These are phyloP conservation scores for Boehmeria nivea DNA, from an alignment of 306 rosid genomes.

Conservation along the genomic window DNA sequence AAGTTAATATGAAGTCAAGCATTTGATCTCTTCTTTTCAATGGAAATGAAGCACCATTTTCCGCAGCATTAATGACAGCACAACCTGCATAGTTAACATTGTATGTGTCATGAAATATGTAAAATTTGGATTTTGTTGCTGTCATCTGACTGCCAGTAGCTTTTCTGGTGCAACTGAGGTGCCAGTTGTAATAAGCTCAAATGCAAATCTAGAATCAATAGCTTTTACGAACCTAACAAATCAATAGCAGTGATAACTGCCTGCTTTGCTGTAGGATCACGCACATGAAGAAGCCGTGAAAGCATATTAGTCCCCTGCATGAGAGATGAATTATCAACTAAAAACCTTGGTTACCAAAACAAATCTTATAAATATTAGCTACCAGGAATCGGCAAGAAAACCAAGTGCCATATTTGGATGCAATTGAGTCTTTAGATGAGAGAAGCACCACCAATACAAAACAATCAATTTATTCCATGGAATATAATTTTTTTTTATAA, in stretches of 20 bases:
- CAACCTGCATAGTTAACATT: slow-evolving; percentile 50
- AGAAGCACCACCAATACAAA: background rate
- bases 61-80: slow-evolving; percentile 95
- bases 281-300: slow-evolving; percentile 88
- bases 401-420: background rate
- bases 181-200: too few relatives aligned
- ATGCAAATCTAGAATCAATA: too few relatives aligned
- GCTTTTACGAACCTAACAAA: slow-evolving; percentile 63
- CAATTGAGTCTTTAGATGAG: background rate
- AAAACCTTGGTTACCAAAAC: background rate
- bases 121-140: background rate
- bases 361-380: background rate
- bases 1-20: slow-evolving; percentile 81
- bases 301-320: slow-evolving; percentile 93
- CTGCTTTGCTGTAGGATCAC: slow-evolving; percentile 86
- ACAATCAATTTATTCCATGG: background rate
- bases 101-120: too few relatives aligned
- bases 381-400: too few relatives aligned
- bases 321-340: slow-evolving; percentile 4
- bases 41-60: slow-evolving; percentile 86
- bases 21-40: slow-evolving; percentile 82
- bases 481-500: too few relatives aligned
- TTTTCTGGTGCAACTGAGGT: too few relatives aligned
- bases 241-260: slow-evolving; percentile 96
- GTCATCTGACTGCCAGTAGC: background rate